A percentile compares a stretch with the other conserved stretches of the same genome.
These are phyloP conservation scores for Boletellus deceptivus DNA, from an alignment of 1,284 basidiomycete species.

Conservation along the genomic window DNA sequence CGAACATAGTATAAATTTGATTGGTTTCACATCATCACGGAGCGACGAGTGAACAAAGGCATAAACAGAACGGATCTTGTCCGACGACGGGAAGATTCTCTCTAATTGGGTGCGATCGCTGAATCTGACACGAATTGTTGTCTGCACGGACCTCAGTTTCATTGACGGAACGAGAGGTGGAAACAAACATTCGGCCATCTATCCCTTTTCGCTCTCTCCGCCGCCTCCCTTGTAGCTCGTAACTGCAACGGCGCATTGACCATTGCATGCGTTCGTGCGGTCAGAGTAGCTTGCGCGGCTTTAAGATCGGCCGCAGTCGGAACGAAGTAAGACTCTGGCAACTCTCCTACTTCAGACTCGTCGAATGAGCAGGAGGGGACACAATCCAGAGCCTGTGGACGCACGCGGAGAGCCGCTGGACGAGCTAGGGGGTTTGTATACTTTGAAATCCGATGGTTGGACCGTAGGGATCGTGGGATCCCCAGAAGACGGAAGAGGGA, in stretches of 20 bases:
- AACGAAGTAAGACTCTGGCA: constrained; percentile 73
- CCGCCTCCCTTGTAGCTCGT: constrained; percentile 64
- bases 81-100: constrained; percentile 67
- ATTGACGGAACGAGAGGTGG: not conserved
- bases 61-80: constrained; percentile 79
- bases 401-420: constrained; percentile 18
- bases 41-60: constrained; percentile 77
- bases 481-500: constrained; percentile 3
- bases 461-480: not conserved
- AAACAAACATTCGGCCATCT: constrained; percentile 68
- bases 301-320: constrained; percentile 75
- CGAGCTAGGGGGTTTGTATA: constrained; percentile 44
- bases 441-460: constrained; percentile 39
- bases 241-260: constrained; percentile 75
- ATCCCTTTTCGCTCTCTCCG: constrained; percentile 58
- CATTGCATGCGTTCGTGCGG: constrained; percentile 64
- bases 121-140: constrained; percentile 79
- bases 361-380: constrained; percentile 7
- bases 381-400: constrained; percentile 19
- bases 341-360: constrained; percentile 33
- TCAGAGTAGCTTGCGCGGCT: constrained; percentile 62
- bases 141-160: constrained; percentile 43
- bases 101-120: constrained; percentile 83
- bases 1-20: constrained; percentile 82
- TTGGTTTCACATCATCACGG: constrained; percentile 66